Evolutionary conservation across 2,329 filamentous ascomycete genomes (phyloP).

Genomic region (Beauveria sp.): DNA sequence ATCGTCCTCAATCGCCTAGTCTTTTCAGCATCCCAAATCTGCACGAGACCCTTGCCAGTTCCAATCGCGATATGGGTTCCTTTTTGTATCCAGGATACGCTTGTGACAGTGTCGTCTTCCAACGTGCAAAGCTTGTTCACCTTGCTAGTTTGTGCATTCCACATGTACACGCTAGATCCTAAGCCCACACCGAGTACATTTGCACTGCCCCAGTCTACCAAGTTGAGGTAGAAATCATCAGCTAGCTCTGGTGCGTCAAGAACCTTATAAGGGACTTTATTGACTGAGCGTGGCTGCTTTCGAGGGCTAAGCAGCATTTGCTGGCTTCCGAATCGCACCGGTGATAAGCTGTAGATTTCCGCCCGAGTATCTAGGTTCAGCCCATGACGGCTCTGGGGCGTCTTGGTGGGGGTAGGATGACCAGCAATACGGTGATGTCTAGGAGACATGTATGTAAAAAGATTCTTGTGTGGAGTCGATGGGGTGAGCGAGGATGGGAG

Average conservation of each 20-base stretch:
- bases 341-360: conserved; percentile 92
- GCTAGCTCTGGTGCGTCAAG: conserved; percentile 91
- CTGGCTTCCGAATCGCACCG: conserved; percentile 86
- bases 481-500: conserved; percentile 75
- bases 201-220: conserved; percentile 95
- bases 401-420: conserved; percentile 83
- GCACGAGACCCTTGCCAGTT: conserved; percentile 86
- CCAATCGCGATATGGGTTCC: conserved; percentile 94
- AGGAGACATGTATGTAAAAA: conserved; percentile 85
- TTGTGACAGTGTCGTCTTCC: conserved; percentile 88
- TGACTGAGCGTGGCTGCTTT: conserved; percentile 81
- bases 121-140: conserved; percentile 93
- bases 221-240: conserved; percentile 94
- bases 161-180: conserved; percentile 93
- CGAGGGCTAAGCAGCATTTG: conserved; percentile 86
- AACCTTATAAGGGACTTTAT: conserved; percentile 96
- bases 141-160: conserved; percentile 85
- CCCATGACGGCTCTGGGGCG: conserved; percentile 79
- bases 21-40: conserved; percentile 95
- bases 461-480: conserved; percentile 93
- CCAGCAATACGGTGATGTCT: conserved; percentile 63
- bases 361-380: conserved; percentile 83
- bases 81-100: conserved; percentile 96
- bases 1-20: conserved; percentile 82
- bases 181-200: conserved; percentile 91